These are phyloP conservation scores for Russula abietina DNA, from an alignment of 768 basidiomycete genomes.

Conservation along the genomic window DNA sequence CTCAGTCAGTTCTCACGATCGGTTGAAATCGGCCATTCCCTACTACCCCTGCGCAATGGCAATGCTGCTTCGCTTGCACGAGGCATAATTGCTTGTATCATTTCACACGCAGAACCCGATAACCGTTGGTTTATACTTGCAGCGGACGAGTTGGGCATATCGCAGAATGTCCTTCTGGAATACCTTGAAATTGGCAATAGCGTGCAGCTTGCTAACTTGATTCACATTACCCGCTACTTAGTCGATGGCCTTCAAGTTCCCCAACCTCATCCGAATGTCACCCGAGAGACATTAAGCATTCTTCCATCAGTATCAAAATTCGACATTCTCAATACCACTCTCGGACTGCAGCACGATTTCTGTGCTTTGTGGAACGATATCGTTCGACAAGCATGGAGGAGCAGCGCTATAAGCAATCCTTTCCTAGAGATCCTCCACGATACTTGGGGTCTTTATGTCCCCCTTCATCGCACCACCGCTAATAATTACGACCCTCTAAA, in stretches of 20 bases:
- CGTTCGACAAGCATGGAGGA: background rate
- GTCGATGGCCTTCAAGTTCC: background rate
- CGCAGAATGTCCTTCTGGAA: background rate
- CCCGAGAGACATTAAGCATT: no score
- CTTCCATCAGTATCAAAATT: background rate
- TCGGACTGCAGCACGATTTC: background rate
- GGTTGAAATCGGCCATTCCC: background rate
- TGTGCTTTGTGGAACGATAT: conserved; percentile 4
- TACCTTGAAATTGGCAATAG: conserved; percentile 3
- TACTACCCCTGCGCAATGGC: background rate
- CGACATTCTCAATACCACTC: background rate
- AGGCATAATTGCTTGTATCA: background rate
- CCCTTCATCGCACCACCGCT: background rate
- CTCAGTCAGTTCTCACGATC: background rate
- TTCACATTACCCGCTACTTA: background rate
- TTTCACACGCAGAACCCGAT: background rate
- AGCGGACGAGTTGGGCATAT: background rate
- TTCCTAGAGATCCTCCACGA: background rate
- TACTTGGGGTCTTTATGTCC: background rate
- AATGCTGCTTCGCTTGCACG: background rate
- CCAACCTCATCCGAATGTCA: background rate
- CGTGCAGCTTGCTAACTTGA: background rate
- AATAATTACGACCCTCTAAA: no score
- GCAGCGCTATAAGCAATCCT: no score
- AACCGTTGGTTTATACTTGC: background rate